phyloP scores from a whole-genome alignment of 2,329 filamentous ascomycete genomes.

The Ceratocystis huliohia region DNA sequence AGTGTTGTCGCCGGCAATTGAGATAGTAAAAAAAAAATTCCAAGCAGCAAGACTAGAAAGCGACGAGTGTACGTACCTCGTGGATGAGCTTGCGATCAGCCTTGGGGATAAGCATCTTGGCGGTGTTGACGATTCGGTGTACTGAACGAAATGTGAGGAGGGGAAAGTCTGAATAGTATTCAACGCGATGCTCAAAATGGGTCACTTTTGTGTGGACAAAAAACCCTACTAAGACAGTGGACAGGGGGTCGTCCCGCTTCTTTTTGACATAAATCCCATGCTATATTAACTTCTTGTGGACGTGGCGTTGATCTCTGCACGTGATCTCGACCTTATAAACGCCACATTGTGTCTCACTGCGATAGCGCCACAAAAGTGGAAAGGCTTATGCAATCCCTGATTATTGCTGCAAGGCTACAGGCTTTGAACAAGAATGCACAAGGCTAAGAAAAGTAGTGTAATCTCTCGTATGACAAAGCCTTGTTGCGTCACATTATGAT shows the following conservation, averaged over 20 bases:
- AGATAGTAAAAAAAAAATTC: constrained; percentile 11
- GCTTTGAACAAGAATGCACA: not conserved
- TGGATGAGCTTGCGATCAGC: constrained; percentile 99
- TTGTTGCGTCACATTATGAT: not conserved
- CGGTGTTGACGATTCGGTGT: constrained; percentile 27
- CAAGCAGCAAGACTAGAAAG: constrained; percentile 14
- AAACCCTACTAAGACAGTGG: constrained; percentile 31
- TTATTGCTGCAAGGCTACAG: not conserved
- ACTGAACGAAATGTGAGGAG: constrained; percentile 21
- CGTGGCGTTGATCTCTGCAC: constrained; percentile 17
- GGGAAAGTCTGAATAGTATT: constrained; percentile 22
- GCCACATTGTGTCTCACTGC: not conserved
- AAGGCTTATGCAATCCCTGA: no score
- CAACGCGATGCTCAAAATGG: constrained; percentile 32
- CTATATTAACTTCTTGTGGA: constrained; percentile 19
- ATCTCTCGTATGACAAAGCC: not conserved
- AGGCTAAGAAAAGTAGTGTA: not conserved
- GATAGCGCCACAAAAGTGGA: no score
- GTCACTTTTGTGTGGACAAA: constrained; percentile 35
- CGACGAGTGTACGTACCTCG: constrained; percentile 41
- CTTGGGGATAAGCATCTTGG: constrained; percentile 96
- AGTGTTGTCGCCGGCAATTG: not conserved
- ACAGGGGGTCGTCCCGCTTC: constrained; percentile 18
- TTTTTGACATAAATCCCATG: constrained; percentile 12
- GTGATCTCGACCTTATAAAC: constrained; percentile 11